A percentile compares a stretch with the other conserved stretches of the same genome.
phyloP scores from a whole-genome alignment of 148 eudicot species.

The Vaccinium myrtillus region DNA sequence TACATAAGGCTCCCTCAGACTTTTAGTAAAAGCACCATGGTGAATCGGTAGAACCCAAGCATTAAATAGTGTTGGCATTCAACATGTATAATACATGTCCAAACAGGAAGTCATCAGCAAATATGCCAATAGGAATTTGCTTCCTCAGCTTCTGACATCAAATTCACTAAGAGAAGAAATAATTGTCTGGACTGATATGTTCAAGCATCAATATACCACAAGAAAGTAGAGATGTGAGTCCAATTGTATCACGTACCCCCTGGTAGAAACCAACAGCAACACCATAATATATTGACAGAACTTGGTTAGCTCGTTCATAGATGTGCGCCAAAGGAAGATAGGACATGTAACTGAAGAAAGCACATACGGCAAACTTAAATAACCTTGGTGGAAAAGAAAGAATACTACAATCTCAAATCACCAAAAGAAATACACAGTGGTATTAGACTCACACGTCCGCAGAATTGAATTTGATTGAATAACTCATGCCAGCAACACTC shows the following conservation, averaged over 20 bases:
- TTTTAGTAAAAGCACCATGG: background rate
- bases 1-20: background rate
- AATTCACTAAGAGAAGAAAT: background rate
- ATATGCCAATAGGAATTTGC: background rate
- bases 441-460: constrained; percentile 68
- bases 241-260: constrained; percentile 59
- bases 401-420: background rate
- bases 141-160: constrained; percentile 3
- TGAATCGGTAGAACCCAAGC: constrained; percentile 1
- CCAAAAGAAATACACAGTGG: background rate
- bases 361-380: constrained; percentile 21
- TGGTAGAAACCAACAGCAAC: constrained; percentile 85
- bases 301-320: constrained; percentile 80
- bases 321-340: constrained; percentile 99
- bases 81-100: background rate
- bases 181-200: background rate
- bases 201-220: background rate
- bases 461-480: constrained; percentile 41
- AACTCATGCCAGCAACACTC: constrained; percentile 66
- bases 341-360: constrained; percentile 62
- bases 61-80: background rate
- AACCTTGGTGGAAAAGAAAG: constrained; percentile 1
- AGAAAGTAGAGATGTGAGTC: constrained; percentile 5
- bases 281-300: constrained; percentile 51
- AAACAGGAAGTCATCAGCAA: background rate